phyloP scores from a whole-genome alignment of 768 basidiomycete genomes.

The Collybia sp. region DNA sequence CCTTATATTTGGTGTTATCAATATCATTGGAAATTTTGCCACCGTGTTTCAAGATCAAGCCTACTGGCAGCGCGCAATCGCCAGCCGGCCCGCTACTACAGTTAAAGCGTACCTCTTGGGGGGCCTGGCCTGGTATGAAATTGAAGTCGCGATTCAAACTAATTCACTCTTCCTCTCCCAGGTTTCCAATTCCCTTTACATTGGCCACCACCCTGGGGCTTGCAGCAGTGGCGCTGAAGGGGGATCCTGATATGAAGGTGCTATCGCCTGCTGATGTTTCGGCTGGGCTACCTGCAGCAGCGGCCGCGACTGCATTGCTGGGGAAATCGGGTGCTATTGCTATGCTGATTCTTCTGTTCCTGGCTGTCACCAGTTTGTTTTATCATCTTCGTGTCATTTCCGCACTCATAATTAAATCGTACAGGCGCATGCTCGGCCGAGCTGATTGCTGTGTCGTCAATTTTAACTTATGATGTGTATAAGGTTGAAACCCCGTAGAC shows the following conservation, averaged over 20 bases:
- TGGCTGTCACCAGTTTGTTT: slow-evolving; percentile 66
- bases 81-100: slow-evolving; percentile 75
- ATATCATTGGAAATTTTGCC: slow-evolving; percentile 80
- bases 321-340: slow-evolving; percentile 78
- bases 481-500: slow-evolving; percentile 37
- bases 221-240: slow-evolving; percentile 76
- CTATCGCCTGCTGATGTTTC: slow-evolving; percentile 62
- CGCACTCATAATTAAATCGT: no score
- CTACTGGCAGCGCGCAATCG: slow-evolving; percentile 93
- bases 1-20: slow-evolving; percentile 82
- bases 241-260: slow-evolving; percentile 47
- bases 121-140: slow-evolving; percentile 71
- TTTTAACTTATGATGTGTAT: slow-evolving; percentile 85
- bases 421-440: slow-evolving; percentile 73
- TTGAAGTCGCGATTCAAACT: slow-evolving; percentile 7
- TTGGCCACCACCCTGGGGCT: slow-evolving; percentile 88
- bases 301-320: slow-evolving; percentile 78
- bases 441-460: slow-evolving; percentile 82
- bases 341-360: slow-evolving; percentile 76
- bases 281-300: slow-evolving; percentile 84
- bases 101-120: slow-evolving; percentile 91
- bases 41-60: slow-evolving; percentile 60
- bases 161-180: slow-evolving; percentile 12
- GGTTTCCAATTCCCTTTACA: slow-evolving; percentile 83
- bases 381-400: no score